Conservation (phyloP, 805 yeast species). For the Novakomyces olei region DNA sequence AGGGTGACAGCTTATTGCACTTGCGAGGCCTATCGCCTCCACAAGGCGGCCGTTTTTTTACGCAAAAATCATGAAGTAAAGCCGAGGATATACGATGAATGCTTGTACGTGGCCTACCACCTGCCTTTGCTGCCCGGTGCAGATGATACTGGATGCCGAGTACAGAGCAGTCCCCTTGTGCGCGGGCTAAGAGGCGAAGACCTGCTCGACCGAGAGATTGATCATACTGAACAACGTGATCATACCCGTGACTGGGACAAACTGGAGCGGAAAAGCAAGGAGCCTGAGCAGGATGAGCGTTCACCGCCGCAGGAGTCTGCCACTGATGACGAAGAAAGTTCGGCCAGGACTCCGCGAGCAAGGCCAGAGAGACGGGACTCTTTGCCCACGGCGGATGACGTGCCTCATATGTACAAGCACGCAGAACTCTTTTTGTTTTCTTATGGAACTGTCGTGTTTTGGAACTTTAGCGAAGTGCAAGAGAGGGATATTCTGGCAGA, state of each 20-base stretch:
- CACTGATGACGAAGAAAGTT: too few relatives aligned
- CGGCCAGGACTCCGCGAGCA: too few relatives aligned
- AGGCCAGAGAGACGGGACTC: too few relatives aligned
- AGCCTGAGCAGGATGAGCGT: too few relatives aligned
- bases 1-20: slow-evolving; percentile 16
- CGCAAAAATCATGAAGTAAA: slow-evolving; percentile 52
- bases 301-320: too few relatives aligned
- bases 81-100: slow-evolving; percentile 75
- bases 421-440: slow-evolving; percentile 65
- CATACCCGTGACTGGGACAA: slow-evolving; percentile 90
- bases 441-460: slow-evolving; percentile 92
- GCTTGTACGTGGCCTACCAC: slow-evolving; percentile 65
- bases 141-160: slow-evolving; percentile 21
- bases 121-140: slow-evolving; percentile 67
- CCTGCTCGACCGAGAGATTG: slow-evolving; percentile 55
- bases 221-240: slow-evolving; percentile 64
- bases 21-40: slow-evolving; percentile 54
- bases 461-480: slow-evolving; percentile 85
- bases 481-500: slow-evolving; percentile 89
- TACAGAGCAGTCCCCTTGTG: slow-evolving; percentile 12
- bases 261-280: too few relatives aligned
- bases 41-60: slow-evolving; percentile 39
- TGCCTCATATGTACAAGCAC: slow-evolving; percentile 19
- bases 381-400: too few relatives aligned
- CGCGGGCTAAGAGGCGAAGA: slow-evolving; percentile 17